Percentiles rank a stretch among this genome's conserved stretches.
Evolutionary conservation across 352 stramenopile species (phyloP).

Genomic region (Phytophthora niederhauseri): DNA sequence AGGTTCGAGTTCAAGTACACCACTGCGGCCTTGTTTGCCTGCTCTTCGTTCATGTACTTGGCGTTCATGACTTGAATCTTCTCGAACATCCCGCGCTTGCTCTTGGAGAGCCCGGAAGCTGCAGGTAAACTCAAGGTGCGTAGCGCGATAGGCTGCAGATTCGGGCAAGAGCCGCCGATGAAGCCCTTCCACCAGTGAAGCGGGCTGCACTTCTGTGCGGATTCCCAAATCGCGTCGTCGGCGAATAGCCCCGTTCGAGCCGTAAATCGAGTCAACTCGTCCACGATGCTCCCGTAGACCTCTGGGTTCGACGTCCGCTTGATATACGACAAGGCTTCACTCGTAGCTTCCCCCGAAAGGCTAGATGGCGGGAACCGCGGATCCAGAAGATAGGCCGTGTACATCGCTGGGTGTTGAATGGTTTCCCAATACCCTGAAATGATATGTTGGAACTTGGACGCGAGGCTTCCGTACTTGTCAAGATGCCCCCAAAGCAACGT

Average conservation of each 20-base stretch:
- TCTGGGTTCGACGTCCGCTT: slow-evolving; percentile 52
- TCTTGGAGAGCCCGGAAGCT: slow-evolving; percentile 56
- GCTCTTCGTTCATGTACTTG: slow-evolving; percentile 75
- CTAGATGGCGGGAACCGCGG: slow-evolving; percentile 64
- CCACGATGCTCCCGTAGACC: slow-evolving; percentile 56
- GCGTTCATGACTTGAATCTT: slow-evolving; percentile 58
- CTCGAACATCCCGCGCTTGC: slow-evolving; percentile 61
- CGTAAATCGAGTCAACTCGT: slow-evolving; percentile 74
- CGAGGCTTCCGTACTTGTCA: slow-evolving; percentile 57
- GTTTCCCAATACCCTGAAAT: slow-evolving; percentile 64
- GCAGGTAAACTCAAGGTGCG: slow-evolving; percentile 66
- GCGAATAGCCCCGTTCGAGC: slow-evolving; percentile 65
- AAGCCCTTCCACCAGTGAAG: slow-evolving; percentile 86
- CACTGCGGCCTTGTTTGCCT: slow-evolving; percentile 72
- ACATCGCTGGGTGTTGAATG: slow-evolving; percentile 73
- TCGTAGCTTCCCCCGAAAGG: slow-evolving; percentile 60
- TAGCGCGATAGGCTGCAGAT: slow-evolving; percentile 67
- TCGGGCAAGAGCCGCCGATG: slow-evolving; percentile 71
- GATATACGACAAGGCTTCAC: slow-evolving; percentile 62
- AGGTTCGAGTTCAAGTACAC: slow-evolving; percentile 76
- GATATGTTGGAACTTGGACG: slow-evolving; percentile 57
- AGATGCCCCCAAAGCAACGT: slow-evolving; percentile 68
- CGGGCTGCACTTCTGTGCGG: slow-evolving; percentile 70
- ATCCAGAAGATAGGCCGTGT: slow-evolving; percentile 80
- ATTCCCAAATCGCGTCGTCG: slow-evolving; percentile 79